Base-by-base conservation (phyloP, 805 yeast species). In the Candida insectorum region DNA sequence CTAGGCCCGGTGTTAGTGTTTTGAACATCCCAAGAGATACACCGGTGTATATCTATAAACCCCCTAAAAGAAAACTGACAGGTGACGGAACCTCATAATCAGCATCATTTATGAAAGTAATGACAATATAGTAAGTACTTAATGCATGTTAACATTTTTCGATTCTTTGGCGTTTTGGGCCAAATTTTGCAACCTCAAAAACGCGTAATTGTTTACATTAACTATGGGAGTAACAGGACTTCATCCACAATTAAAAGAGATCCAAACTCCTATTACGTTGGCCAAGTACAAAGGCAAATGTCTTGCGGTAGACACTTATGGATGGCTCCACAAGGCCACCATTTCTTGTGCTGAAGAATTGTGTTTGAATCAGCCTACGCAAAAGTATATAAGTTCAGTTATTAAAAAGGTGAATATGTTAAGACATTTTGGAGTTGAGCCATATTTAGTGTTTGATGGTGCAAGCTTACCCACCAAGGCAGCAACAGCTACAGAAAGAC, bases 371-470 rank as follows among this genome's bases (percentile, higher is more conserved):
- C 56, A 61, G 31, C 86, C 88, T 1, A 86, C 97, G 0, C 65
- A 69, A n/a, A 71, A 76, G 49, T 85, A 84, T 52, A 56, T 91
- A 24, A 77, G 75, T 20, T 87, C 80, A 47, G 79, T 89, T 31
- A 60, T 78, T 54, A 77, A 75, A 43, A 74, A 80, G 44, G 68
- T 91, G 4, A 66, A 73, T 18, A 74, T 88, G 83, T 62, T 89
- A 26, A 60, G 68, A 30, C 65, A 71, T 37, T 79, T 79, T 50
- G 83, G 82, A 3, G 80, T 93, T 2, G 76, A 75, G 32, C 96
- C 96, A 0, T 87, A 80, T 49, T 66, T 93, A 51, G 97, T 93
- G 2, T 88, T 93, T 59, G 99, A 93, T 56, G 99, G 99, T 2
- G 94, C 85, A 44, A 67, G 79, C 26, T 64, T 93, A 30, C 89